These are phyloP conservation scores for Danielozyma ontarioensis DNA, from an alignment of 805 yeast species.

Conservation along the genomic window DNA sequence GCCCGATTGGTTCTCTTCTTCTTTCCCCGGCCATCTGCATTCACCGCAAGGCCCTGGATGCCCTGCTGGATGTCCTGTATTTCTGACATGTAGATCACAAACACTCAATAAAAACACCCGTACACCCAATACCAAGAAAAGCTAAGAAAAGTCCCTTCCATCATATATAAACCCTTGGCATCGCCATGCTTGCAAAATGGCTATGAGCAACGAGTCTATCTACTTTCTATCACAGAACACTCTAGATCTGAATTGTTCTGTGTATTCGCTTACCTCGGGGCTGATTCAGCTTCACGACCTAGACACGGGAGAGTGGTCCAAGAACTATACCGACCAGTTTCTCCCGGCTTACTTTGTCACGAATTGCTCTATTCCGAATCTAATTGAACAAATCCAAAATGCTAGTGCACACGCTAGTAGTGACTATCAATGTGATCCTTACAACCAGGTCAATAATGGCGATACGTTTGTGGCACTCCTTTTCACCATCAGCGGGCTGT, in stretches of 20 bases:
- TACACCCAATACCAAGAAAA: slow-evolving; percentile 2
- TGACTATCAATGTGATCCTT: slow-evolving; percentile 10
- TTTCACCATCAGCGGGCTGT: slow-evolving; percentile 50
- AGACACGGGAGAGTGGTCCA: slow-evolving; percentile 9
- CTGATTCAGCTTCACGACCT: slow-evolving; percentile 15
- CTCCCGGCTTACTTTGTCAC: slow-evolving; percentile 44
- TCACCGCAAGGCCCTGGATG: slow-evolving; percentile 2
- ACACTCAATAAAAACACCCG: background rate
- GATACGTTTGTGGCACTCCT: slow-evolving; percentile 40
- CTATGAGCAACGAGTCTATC: background rate
- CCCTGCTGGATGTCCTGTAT: slow-evolving; percentile 1
- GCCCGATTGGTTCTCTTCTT: slow-evolving; percentile 29
- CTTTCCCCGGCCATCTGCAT: slow-evolving; percentile 7
- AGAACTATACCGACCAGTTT: slow-evolving; percentile 10
- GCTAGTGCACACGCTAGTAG: slow-evolving; percentile 9
- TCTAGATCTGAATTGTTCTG: slow-evolving; percentile 25
- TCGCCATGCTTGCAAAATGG: background rate
- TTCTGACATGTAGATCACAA: background rate
- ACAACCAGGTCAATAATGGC: slow-evolving; percentile 31
- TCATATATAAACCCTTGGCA: too few species aligned
- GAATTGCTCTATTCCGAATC: slow-evolving; percentile 32
- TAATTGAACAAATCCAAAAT: slow-evolving; percentile 33
- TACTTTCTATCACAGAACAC: background rate
- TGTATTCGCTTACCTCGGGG: slow-evolving; percentile 34
- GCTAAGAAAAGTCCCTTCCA: background rate